These are phyloP conservation scores for Colletotrichum chlorophyti DNA, from an alignment of 2,329 filamentous ascomycete genomes.

Conservation along the genomic window DNA sequence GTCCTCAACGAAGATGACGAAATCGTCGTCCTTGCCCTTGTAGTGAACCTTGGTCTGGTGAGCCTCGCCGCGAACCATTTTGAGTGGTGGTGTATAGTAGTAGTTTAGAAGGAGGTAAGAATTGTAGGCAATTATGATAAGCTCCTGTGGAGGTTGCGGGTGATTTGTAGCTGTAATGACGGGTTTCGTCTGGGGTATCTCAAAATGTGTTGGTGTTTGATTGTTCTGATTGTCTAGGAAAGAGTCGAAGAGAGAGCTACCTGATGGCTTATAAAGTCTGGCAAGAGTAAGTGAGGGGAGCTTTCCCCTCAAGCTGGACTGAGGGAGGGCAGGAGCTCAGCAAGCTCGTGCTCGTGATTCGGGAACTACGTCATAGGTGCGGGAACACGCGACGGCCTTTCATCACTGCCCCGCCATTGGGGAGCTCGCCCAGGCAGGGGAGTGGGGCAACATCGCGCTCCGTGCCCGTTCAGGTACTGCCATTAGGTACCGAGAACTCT, in stretches of 20 bases:
- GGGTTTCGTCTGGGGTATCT: slow-evolving; percentile 20
- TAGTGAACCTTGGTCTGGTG: slow-evolving; percentile 81
- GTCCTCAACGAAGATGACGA: slow-evolving; percentile 66
- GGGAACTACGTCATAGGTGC: slow-evolving; percentile 30
- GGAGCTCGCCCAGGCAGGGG: slow-evolving; percentile 23
- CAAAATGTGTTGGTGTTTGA: not conserved
- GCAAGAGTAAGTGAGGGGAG: slow-evolving; percentile 10
- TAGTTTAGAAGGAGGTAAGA: too few relatives aligned
- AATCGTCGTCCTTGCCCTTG: slow-evolving; percentile 73
- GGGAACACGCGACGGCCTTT: slow-evolving; percentile 28
- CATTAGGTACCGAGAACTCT: slow-evolving; percentile 24
- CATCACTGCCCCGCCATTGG: slow-evolving; percentile 29
- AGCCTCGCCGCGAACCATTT: slow-evolving; percentile 76
- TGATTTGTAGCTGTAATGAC: slow-evolving; percentile 21
- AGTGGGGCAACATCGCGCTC: slow-evolving; percentile 23
- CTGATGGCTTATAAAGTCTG: slow-evolving; percentile 13
- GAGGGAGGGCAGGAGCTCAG: slow-evolving; percentile 12
- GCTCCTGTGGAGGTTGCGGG: slow-evolving; percentile 6
- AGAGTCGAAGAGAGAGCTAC: not conserved
- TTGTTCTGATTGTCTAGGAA: slow-evolving; percentile 14
- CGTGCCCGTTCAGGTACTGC: slow-evolving; percentile 17
- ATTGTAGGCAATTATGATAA: too few relatives aligned
- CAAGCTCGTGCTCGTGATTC: slow-evolving; percentile 28
- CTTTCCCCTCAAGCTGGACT: slow-evolving; percentile 15
- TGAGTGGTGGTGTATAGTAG: slow-evolving; percentile 36